Base-by-base conservation (phyloP, 768 basidiomycete species). In the Hericium coralloides region DNA sequence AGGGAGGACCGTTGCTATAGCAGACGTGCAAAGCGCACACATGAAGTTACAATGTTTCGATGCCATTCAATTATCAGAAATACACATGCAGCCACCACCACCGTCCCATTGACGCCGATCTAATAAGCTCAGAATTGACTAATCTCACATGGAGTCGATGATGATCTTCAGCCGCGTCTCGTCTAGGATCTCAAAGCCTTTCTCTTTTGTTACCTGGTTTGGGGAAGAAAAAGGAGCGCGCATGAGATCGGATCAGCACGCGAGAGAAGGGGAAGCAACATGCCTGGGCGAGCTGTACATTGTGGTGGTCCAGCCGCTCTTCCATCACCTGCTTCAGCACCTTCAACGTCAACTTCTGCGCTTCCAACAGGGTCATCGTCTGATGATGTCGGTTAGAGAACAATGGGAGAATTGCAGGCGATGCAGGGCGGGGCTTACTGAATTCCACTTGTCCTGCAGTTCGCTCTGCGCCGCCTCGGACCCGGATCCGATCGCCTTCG, bases 301-400 rank as follows among this genome's bases (percentile, higher is more conserved):
- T 98, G 75, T 98, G 95, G 64, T 97, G 92, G 72, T 98, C 95
- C 45, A 99, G 81, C 70, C 97, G 98, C 75, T 98, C 97, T 71
- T 98, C 97, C 97, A 98, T 99, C 47, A 98, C 97, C 74, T 98
- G 94, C 75, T 99, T 98, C 60, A 98, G 76, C 49, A 98, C 92
- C 60, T 83, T 85, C 53, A 98, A 74, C 3, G 91, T 87, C 60
- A 98, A 74, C 39, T 81, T 76, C 63, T 98, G 92, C 0, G 94
- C 97, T 71, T 97, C 93, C 62, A 78, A 72, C 22, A 98, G 75
- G 8, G 88, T 85, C 85, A 98, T 95, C 82, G 85, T 85, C 95
- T 98, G 65, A n/a, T 56, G 17, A 4, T 36, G 17, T 50, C 22
- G 25, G 26, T n/a, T 31, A 17, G 20, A 17, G 23, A 17, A 15